Evolutionary conservation across 1,284 basidiomycete species (phyloP).

Genomic region (Trichosporon faecale): DNA sequence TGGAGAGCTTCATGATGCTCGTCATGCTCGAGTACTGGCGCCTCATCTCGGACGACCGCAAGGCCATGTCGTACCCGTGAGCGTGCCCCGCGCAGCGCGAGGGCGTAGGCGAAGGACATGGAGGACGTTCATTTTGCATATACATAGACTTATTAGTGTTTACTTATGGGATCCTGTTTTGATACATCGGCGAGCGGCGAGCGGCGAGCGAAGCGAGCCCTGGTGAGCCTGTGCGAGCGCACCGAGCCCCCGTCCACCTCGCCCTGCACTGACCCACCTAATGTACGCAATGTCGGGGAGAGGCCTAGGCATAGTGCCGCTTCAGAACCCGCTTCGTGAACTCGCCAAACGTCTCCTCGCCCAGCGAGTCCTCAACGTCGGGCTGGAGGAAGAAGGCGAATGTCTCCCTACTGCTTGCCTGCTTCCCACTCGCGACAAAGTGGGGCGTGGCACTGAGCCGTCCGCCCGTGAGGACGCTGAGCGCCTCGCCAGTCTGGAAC

Average conservation of each 20-base stretch:
- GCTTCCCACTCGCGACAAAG: constrained; percentile 62
- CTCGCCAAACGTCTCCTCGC: constrained; percentile 74
- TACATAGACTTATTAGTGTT: neutral
- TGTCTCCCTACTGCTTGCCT: constrained; percentile 68
- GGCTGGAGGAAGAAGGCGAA: constrained; percentile 89
- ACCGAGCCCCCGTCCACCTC: no score
- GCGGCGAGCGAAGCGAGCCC: neutral
- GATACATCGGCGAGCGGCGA: neutral
- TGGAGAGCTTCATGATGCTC: constrained; percentile 51
- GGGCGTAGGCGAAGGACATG: no score
- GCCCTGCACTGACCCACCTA: neutral
- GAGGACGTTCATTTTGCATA: neutral
- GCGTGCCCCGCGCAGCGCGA: neutral
- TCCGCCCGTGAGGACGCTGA: constrained; percentile 74
- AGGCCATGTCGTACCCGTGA: constrained; percentile 24
- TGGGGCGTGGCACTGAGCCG: constrained; percentile 79
- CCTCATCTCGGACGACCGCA: constrained; percentile 35
- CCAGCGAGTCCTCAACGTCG: constrained; percentile 70
- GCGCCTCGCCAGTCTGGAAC: constrained; percentile 89
- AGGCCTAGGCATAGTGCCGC: constrained; percentile 63
- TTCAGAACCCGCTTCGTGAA: constrained; percentile 80
- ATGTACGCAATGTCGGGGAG: neutral
- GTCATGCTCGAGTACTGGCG: constrained; percentile 43
- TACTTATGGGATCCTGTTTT: neutral
- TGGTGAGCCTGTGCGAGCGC: no score